Base-by-base conservation (phyloP, 2,329 filamentous ascomycete species). In the Colletotrichum simmondsii region DNA sequence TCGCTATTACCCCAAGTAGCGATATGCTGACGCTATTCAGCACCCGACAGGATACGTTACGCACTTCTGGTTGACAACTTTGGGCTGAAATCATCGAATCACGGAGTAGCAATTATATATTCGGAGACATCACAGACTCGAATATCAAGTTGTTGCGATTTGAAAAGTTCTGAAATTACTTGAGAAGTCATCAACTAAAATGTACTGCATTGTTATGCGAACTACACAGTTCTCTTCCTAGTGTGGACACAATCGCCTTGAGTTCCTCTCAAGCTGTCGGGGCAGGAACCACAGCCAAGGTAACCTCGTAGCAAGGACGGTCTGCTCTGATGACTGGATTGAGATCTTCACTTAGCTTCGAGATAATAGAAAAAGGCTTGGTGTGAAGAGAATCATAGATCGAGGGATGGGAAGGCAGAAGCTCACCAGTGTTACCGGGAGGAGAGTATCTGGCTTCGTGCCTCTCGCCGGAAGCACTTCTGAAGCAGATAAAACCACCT, bases 381-480 rank as follows among this genome's bases (percentile, higher is more conserved):
- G 37, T 42, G 19, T 42, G 16, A 19, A 5, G 37, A 19, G 37
- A 12, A 26, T 30, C 63, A 10, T 19, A 19, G 28, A 26, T 22
- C 12, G 3, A 28, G 22, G 28, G 5, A 32, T 14, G 4, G 11
- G 7, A 24, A 12, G 2, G 4, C 8, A 49, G 14, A 65, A 24
- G 53, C 76, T 65, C 71, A 85, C 84, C 77, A 11, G 80, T 77
- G 58, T 83, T 85, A 16, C 79, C 81, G 1, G 80, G 80, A 16
- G 83, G 83, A 24, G 83, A 85, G 77, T 82, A 86, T 46, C 84
- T 81, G 75, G 85, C 85, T 68, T 86, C 85, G 53, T 83, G 80
- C 35, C 76, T 80, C 59, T 80, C 78, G 8, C 82, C 83, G 5
- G 81, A 82, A 1, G 82, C 80, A 32, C 71, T 72, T 49, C 84